Evolutionary conservation across 768 basidiomycete species (phyloP).

Genomic region (Mycena maculata): DNA sequence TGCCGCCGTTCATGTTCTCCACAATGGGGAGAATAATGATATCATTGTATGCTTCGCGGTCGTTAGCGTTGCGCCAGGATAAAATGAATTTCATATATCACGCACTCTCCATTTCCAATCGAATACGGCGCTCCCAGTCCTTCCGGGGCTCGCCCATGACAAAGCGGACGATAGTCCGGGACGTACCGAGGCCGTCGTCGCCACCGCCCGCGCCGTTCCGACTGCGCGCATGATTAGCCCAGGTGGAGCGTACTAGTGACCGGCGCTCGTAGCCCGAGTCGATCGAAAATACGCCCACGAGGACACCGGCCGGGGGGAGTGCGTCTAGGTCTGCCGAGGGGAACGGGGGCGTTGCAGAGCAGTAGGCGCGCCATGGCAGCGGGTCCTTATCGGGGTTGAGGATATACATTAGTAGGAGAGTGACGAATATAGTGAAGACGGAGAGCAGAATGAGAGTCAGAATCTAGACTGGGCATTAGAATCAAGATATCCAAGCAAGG

Average conservation of each 20-base stretch:
- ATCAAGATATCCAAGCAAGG: conserved; percentile 6
- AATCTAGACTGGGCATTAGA: conserved; percentile 56
- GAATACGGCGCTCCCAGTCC: conserved; percentile 82
- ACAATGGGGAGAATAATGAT: conserved; percentile 83
- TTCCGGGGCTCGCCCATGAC: conserved; percentile 87
- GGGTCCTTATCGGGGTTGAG: conserved; percentile 97
- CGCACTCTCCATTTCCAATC: conserved; percentile 92
- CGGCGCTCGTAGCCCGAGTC: conserved; percentile 88
- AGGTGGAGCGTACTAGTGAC: conserved; percentile 88
- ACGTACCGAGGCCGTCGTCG: conserved; percentile 80
- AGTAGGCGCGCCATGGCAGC: conserved; percentile 94
- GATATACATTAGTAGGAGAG: conserved; percentile 89
- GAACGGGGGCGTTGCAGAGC: conserved; percentile 69
- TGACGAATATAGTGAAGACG: conserved; percentile 84
- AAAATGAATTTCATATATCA: conserved; percentile 33
- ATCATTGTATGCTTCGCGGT: conserved; percentile 78
- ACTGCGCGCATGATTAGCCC: conserved; percentile 86
- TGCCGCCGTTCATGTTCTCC: conserved; percentile 98
- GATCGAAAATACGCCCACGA: conserved; percentile 91
- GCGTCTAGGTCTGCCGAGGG: conserved; percentile 79
- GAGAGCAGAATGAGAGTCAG: conserved; percentile 81
- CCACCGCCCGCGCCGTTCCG: conserved; percentile 77
- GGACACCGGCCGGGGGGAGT: conserved; percentile 85
- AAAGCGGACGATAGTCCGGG: conserved; percentile 88
- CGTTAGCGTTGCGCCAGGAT: conserved; percentile 13